Evolutionary conservation across 2,329 filamentous ascomycete species (phyloP).

Genomic region (Paraphaeosphaeria minitans): DNA sequence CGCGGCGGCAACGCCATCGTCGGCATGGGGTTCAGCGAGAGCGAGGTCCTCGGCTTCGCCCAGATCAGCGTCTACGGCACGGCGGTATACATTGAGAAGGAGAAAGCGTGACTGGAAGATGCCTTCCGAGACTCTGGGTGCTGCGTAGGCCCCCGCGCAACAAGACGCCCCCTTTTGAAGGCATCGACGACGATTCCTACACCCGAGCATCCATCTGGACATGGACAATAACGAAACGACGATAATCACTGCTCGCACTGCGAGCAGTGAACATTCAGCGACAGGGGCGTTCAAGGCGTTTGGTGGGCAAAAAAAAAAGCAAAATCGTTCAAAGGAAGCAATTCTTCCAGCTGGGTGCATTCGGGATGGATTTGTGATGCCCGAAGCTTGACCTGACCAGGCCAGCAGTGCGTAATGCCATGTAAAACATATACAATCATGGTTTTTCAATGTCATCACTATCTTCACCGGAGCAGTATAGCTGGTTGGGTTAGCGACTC

Average conservation of each 20-base stretch:
- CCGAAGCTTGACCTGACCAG: slow-evolving; percentile 9
- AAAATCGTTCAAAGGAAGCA: slow-evolving; percentile 21
- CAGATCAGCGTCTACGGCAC: slow-evolving; percentile 42
- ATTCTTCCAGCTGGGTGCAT: slow-evolving; percentile 19
- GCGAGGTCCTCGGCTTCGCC: slow-evolving; percentile 40
- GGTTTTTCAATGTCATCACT: neutral
- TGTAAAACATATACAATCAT: slow-evolving; percentile 4
- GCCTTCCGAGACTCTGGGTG: slow-evolving; percentile 11
- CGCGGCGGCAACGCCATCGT: slow-evolving; percentile 41
- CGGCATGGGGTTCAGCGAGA: slow-evolving; percentile 38
- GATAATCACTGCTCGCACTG: slow-evolving; percentile 1
- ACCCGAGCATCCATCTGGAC: slow-evolving; percentile 2
- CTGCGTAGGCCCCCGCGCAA: neutral
- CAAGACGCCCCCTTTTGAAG: neutral
- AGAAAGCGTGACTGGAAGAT: slow-evolving; percentile 18
- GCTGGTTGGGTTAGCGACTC: too few relatives aligned
- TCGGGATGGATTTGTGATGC: slow-evolving; percentile 17
- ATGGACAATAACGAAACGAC: slow-evolving; percentile 7
- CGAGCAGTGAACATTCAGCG: slow-evolving; percentile 9
- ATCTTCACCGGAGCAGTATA: neutral
- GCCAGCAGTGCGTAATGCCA: slow-evolving; percentile 20
- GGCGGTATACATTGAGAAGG: slow-evolving; percentile 38
- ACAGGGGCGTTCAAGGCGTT: slow-evolving; percentile 4
- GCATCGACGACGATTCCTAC: neutral
- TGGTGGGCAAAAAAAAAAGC: slow-evolving; percentile 11